These are phyloP conservation scores for Entonaema liquescens DNA, from an alignment of 495 filamentous ascomycete genomes.

Conservation along the genomic window DNA sequence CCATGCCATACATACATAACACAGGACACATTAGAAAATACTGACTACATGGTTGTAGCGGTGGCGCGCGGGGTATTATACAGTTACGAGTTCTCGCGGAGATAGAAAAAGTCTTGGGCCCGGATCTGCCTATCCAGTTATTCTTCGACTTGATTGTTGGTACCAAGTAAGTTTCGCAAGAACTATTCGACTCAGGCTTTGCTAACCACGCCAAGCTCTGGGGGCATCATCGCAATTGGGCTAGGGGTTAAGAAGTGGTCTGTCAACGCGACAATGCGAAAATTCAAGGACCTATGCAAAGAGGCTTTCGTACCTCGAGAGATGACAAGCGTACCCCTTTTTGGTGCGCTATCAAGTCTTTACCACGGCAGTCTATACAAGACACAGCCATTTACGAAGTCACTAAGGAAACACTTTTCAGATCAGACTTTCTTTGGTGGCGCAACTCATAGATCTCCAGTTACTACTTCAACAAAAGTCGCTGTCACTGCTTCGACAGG, in stretches of 20 bases:
- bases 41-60: slow-evolving; percentile 39
- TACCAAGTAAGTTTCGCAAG: slow-evolving; percentile 53
- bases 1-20: background rate
- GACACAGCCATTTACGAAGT: slow-evolving; percentile 50
- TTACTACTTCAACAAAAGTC: slow-evolving; percentile 51
- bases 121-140: slow-evolving; percentile 49
- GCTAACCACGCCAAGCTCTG: slow-evolving; percentile 51
- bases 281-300: slow-evolving; percentile 54
- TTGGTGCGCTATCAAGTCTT: slow-evolving; percentile 47
- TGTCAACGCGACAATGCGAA: slow-evolving; percentile 51
- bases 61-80: slow-evolving; percentile 61
- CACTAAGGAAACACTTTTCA: slow-evolving; percentile 45
- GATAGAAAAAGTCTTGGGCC: slow-evolving; percentile 53
- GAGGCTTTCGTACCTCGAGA: slow-evolving; percentile 56
- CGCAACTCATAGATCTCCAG: slow-evolving; percentile 33
- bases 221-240: slow-evolving; percentile 65
- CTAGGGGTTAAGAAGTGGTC: slow-evolving; percentile 60
- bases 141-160: slow-evolving; percentile 64
- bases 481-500: slow-evolving; percentile 57
- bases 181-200: background rate
- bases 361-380: slow-evolving; percentile 55
- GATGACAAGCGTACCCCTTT: slow-evolving; percentile 46
- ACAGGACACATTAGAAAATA: background rate
- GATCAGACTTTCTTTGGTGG: slow-evolving; percentile 52
- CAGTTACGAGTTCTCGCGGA: slow-evolving; percentile 55